Conservation (phyloP, 148 eudicot genomes). For the Linanthus parryae region DNA sequence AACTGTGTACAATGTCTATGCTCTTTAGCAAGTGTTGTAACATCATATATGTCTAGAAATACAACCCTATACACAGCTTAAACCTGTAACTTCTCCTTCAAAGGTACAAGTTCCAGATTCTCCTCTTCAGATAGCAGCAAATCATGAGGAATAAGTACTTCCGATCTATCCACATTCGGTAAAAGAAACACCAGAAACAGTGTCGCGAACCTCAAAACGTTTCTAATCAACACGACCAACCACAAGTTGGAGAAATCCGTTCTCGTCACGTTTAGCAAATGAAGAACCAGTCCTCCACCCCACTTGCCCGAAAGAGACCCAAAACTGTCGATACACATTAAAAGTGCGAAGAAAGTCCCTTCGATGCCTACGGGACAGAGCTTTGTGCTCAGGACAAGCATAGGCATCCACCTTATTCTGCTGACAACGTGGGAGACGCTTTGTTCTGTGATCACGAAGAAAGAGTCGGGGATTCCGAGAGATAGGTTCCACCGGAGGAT, state of each 20-base stretch:
- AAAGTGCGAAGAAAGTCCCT: conserved; percentile 57
- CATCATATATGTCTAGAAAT: no score
- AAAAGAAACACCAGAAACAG: conserved; percentile 43
- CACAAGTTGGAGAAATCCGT: conserved; percentile 50
- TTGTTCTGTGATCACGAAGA: conserved; percentile 51
- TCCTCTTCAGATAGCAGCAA: no score
- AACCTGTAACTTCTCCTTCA: conserved; percentile 7
- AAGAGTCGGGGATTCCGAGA: conserved; percentile 49
- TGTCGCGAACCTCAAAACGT: conserved; percentile 40
- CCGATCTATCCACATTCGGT: conserved; percentile 36
- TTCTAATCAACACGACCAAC: conserved; percentile 44
- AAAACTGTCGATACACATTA: conserved; percentile 65
- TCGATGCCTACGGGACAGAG: conserved; percentile 63
- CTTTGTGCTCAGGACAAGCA: conserved; percentile 49
- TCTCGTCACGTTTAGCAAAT: conserved; percentile 46
- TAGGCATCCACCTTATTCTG: conserved; percentile 55
- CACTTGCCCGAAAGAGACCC: conserved; percentile 45
- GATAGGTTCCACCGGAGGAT: conserved; percentile 45
- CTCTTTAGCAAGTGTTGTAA: no score
- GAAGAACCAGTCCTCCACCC: conserved; percentile 52
- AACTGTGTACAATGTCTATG: no score
- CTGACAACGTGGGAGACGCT: conserved; percentile 28
- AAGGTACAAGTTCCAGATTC: conserved; percentile 33
- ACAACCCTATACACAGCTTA: background rate
- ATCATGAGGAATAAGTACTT: conserved; percentile 27